These are phyloP conservation scores for Plasmodium inui DNA, from an alignment of 169 alveolate species.

Conservation along the genomic window DNA sequence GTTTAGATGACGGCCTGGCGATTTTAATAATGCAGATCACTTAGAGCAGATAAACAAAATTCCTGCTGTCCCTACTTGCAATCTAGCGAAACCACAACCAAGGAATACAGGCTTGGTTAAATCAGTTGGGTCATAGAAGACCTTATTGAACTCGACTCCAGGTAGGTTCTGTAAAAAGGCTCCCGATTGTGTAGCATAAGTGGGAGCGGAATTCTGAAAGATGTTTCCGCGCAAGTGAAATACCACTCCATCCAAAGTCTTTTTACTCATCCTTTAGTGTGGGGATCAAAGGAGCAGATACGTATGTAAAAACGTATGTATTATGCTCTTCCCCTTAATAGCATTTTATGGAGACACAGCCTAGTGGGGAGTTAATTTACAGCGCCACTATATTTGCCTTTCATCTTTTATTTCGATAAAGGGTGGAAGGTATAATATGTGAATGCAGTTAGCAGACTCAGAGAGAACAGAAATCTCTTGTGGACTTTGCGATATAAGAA, in stretches of 20 bases:
- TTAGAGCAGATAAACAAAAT: slow-evolving; percentile 92
- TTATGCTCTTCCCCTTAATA: slow-evolving; percentile 81
- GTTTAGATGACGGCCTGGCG: not conserved
- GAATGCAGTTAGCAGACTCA: slow-evolving; percentile 85
- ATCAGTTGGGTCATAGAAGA: slow-evolving; percentile 95
- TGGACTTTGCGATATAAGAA: slow-evolving; percentile 81
- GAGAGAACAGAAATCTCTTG: slow-evolving; percentile 94
- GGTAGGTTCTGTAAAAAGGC: slow-evolving; percentile 94
- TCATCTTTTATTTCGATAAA: slow-evolving; percentile 31
- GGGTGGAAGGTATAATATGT: not conserved
- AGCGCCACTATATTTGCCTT: slow-evolving; percentile 94
- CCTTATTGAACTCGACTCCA: slow-evolving; percentile 96
- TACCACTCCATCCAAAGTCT: slow-evolving; percentile 91
- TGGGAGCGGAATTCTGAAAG: slow-evolving; percentile 83
- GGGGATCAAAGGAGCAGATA: slow-evolving; percentile 78
- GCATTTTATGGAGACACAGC: slow-evolving; percentile 89
- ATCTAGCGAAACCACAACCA: slow-evolving; percentile 95
- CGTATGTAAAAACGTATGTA: slow-evolving; percentile 38
- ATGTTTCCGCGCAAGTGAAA: slow-evolving; percentile 87
- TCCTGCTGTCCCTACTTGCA: slow-evolving; percentile 94
- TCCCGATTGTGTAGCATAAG: slow-evolving; percentile 91
- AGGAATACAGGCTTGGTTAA: slow-evolving; percentile 95
- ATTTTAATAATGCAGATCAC: slow-evolving; percentile 88
- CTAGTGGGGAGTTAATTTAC: slow-evolving; percentile 95
- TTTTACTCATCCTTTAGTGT: slow-evolving; percentile 89